Conservation (phyloP, 2,329 filamentous ascomycete species). For the Aureobasidium namibiae region DNA sequence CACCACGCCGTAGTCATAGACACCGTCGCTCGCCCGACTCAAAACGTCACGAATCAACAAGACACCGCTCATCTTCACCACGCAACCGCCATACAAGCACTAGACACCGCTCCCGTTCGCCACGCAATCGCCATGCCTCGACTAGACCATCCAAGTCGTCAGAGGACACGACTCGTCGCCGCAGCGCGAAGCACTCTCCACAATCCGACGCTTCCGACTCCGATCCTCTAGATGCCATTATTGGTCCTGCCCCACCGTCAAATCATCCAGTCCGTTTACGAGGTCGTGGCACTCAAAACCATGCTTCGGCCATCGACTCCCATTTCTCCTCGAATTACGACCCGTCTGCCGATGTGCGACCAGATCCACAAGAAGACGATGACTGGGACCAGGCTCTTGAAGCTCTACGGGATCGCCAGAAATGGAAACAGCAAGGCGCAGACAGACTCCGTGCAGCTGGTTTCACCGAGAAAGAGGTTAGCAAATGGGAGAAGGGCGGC, state of each 20-base stretch:
- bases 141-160: not conserved
- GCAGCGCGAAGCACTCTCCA: not conserved
- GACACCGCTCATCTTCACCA: not conserved
- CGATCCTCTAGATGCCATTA: conserved; percentile 65
- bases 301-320: conserved; percentile 62
- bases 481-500: conserved; percentile 58
- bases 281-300: conserved; percentile 58
- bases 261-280: conserved; percentile 43
- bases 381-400: conserved; percentile 78
- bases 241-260: conserved; percentile 60
- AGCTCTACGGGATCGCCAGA: conserved; percentile 68
- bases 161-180: not conserved
- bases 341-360: conserved; percentile 40
- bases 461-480: conserved; percentile 67
- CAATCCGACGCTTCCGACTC: conserved; percentile 38
- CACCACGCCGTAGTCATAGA: not conserved
- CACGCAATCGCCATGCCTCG: not conserved
- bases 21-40: not conserved
- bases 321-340: conserved; percentile 65
- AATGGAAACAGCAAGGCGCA: conserved; percentile 67
- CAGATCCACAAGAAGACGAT: conserved; percentile 32
- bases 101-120: conserved; percentile 1
- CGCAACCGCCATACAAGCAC: too few relatives aligned
- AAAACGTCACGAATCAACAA: not conserved
- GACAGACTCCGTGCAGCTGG: conserved; percentile 69